Evolutionary conservation across 2,329 filamentous ascomycete genomes (phyloP), one percentile per base, ranked within the genome.

Genomic region (Alternaria triticimaculans): DNA sequence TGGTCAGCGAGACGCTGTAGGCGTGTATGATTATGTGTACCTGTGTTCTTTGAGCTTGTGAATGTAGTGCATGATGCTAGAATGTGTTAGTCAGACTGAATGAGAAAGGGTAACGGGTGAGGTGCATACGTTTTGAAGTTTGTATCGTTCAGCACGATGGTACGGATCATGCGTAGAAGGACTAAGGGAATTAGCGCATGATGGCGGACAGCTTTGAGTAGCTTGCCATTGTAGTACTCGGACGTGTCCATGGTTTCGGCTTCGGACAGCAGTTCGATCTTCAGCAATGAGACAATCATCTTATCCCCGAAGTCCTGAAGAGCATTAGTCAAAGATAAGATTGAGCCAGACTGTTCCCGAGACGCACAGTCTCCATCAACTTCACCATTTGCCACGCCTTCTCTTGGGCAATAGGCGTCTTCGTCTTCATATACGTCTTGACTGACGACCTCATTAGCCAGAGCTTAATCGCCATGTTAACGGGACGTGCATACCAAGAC

Each of bases 221-320:
- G 51, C 73, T 57, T 63, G 83, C 84, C 76, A 60, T 78, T 67
- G 53, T 80, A 79, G 63, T 85, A 85, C 18, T 79, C 74, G 9
- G 80, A 72, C 6, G 67, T 58, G 60, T 86, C 76, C 3, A 82
- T 65, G 0, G 69, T 69, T 14, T 70, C 57, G 28, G 80, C 75
- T n/a, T 69, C 73, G n/a, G 85, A 85, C 1, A 94, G 80, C 11
- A 93, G 72, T 67, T 93, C 90, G 2, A 96, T 83, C 62, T 87
- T 89, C 63, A 96, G 82, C 7, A 95, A 81, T 5, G 88, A 80
- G 3, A 94, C 87, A 0, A 90, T 80, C 23, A 91, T 84, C 63
- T 89, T 89, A 64, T 90, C 85, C 2, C 88, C 88, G 33, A 91
- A 81, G 63, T 90, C 87, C 67, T 69, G n/a, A 11, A 11, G 3